Evolutionary conservation across 495 filamentous ascomycete genomes (phyloP).

Genomic region (Baudoinia panamericana): DNA sequence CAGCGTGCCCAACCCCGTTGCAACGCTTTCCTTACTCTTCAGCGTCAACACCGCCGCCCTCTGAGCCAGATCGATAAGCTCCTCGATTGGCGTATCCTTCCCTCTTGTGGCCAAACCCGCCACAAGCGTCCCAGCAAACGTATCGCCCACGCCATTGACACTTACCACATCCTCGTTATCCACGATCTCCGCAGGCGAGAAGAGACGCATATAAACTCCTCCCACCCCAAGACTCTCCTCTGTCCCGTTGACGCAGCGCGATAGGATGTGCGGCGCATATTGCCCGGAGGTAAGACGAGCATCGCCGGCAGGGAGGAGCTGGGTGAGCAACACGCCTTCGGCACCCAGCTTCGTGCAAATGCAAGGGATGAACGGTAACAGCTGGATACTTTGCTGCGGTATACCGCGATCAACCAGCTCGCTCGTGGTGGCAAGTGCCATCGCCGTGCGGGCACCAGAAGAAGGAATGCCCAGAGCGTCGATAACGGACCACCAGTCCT

Average conservation of each 20-base stretch:
- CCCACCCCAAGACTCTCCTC: conserved; percentile 44
- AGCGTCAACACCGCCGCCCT: conserved; percentile 64
- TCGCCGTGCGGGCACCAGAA: conserved; percentile 45
- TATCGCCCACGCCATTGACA: conserved; percentile 92
- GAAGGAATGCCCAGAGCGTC: conserved; percentile 59
- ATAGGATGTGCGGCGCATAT: conserved; percentile 54
- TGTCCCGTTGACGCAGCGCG: conserved; percentile 34
- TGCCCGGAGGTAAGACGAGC: conserved; percentile 46
- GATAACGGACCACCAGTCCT: conserved; percentile 66
- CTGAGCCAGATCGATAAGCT: conserved; percentile 49
- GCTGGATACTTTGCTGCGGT: conserved; percentile 66
- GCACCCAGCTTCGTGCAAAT: conserved; percentile 74
- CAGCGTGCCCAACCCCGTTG: conserved; percentile 20
- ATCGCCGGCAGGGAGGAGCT: conserved; percentile 52
- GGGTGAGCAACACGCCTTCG: conserved; percentile 65
- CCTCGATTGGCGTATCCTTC: conserved; percentile 29
- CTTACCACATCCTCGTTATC: conserved; percentile 52
- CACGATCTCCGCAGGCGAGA: conserved; percentile 42
- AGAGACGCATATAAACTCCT: conserved; percentile 75
- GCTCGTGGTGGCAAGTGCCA: conserved; percentile 46
- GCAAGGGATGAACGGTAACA: conserved; percentile 78
- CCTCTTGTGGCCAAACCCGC: conserved; percentile 43
- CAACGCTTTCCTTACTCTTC: conserved; percentile 59
- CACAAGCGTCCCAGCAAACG: conserved; percentile 69
- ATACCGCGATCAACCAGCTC: conserved; percentile 64